Conservation (phyloP, 495 filamentous ascomycete species). For the Penicillium cinerascens region DNA sequence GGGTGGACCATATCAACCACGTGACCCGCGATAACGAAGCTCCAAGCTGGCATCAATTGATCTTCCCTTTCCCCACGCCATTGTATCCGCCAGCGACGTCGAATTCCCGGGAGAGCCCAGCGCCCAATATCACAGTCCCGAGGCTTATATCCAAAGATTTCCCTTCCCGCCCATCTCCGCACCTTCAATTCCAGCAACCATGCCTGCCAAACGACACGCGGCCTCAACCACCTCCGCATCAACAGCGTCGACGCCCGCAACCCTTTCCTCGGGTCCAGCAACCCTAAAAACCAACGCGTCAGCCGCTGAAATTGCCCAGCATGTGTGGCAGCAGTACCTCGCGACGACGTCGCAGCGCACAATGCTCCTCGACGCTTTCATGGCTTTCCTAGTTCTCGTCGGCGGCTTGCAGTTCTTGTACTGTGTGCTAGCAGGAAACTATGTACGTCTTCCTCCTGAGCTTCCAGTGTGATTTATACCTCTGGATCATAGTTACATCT, state of each 20-base stretch:
- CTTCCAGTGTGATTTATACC: too few species aligned
- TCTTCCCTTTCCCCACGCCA: constrained; percentile 20
- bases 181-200: constrained; percentile 23
- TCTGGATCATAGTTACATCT: background rate
- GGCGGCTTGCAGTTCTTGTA: constrained; percentile 91
- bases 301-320: constrained; percentile 48
- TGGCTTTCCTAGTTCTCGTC: constrained; percentile 82
- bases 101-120: constrained; percentile 4
- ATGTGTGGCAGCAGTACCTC: constrained; percentile 71
- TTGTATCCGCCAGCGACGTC: constrained; percentile 9
- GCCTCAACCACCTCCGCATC: constrained; percentile 37
- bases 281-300: constrained; percentile 43
- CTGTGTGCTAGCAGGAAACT: constrained; percentile 89
- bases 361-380: constrained; percentile 88
- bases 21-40: constrained; percentile 32
- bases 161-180: background rate
- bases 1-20: constrained; percentile 17
- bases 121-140: constrained; percentile 4
- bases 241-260: constrained; percentile 28
- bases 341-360: constrained; percentile 81
- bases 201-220: constrained; percentile 51
- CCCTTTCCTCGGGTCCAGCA: constrained; percentile 44
- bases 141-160: background rate
- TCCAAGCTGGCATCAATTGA: constrained; percentile 32
- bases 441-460: constrained; percentile 53